Base-by-base conservation (phyloP, 768 basidiomycete species). In the Macrolepiota albuminosa region DNA sequence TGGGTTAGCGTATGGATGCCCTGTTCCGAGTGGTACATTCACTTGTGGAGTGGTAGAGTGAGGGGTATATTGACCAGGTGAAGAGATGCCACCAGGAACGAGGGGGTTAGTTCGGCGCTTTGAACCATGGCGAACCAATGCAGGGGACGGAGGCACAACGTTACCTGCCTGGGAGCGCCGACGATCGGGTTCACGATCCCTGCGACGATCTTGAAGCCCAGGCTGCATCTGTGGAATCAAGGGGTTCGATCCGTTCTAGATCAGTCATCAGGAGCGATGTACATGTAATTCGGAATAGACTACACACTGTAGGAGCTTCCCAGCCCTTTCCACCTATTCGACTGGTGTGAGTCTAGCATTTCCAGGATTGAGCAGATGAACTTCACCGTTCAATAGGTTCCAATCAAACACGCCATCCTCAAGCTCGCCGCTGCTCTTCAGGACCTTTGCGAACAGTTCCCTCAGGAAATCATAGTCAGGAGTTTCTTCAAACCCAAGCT, bases 391-490 rank as follows among this genome's bases (percentile, higher is more conserved):
- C 54, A 98, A 75, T 61, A 88, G 65, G 77, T 96, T 97, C 97
- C 97, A 99, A 72, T 99, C 97, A 73, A 91, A 98, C 36, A 94
- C 81, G 21, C 89, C 89, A 75, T 98, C 97, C 64, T 99, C 97
- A 29, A 87, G 72, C 66, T 98, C 97, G 60, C 86, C 88, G 64
- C 86, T 89, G 71, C 85, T 93, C 80, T 95, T 95, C 76, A 98
- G 79, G 52, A 97, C 88, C 72, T 98, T 98, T 58, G 88, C 81
- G 72, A 98, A 98, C 56, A 99, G 78, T 67, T 98, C 97, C 61
- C 95, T 84, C 68, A 99, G 74, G 76, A 99, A 99, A 70, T 98
- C 95, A 71, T 99, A 99, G 76, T 99, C 97, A 45, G 97, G 97
- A 24, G 95, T 92, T 76, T 99, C 97, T 71, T 98, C 97, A 73